A percentile compares a stretch with the other conserved stretches of the same genome.
Evolutionary conservation across 164 flowering plant genomes (phyloP).

Genomic region (Chimonanthus salicifolius): DNA sequence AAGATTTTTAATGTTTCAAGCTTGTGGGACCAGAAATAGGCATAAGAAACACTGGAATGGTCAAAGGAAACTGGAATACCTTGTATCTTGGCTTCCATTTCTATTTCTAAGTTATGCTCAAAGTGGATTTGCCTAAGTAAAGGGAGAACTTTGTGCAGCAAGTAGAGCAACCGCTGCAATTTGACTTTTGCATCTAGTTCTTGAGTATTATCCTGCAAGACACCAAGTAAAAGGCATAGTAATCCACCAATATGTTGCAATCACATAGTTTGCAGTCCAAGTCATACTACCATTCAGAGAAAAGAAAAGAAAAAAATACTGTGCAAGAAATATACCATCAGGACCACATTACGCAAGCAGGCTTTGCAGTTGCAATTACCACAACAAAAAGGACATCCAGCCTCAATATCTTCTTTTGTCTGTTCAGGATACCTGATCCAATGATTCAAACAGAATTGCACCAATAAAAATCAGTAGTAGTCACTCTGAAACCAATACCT

Average conservation of each 20-base stretch:
- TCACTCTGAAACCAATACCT: background rate
- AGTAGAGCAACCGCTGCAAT: conserved; percentile 45
- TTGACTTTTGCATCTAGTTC: conserved; percentile 34
- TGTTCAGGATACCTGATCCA: conserved; percentile 57
- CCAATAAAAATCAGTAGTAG: background rate
- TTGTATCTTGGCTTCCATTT: conserved; percentile 37
- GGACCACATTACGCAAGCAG: conserved; percentile 46
- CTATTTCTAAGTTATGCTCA: conserved; percentile 58
- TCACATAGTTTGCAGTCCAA: background rate
- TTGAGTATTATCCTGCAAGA: conserved; percentile 27
- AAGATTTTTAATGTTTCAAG: background rate
- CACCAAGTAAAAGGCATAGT: background rate
- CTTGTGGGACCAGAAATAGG: background rate
- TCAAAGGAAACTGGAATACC: conserved; percentile 30
- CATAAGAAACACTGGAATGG: background rate
- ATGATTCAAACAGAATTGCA: conserved; percentile 10
- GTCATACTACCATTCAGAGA: background rate
- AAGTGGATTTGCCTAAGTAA: conserved; percentile 48
- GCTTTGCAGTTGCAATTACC: conserved; percentile 76
- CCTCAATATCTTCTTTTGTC: conserved; percentile 41
- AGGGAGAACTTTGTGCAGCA: conserved; percentile 56
- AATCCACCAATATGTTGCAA: no score
- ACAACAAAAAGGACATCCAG: conserved; percentile 63
- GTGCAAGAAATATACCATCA: conserved; percentile 22
- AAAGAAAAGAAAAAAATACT: background rate